Evolutionary conservation across 192 early-diverging fungal species (phyloP).

Genomic region (Coemansia sp.): DNA sequence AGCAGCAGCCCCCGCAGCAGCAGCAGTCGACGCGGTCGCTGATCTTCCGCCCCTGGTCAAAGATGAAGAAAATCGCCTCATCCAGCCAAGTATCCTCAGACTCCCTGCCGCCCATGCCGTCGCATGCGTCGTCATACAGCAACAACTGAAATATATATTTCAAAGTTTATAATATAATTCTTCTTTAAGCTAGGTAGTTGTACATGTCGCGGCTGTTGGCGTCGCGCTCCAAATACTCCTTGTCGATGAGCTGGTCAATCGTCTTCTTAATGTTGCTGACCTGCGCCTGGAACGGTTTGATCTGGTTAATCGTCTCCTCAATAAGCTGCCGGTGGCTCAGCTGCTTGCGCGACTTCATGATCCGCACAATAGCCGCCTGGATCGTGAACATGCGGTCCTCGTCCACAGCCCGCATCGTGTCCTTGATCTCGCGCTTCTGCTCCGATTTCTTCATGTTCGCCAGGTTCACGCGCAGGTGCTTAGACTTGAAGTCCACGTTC

Average conservation of each 20-base stretch:
- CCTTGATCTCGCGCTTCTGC: conserved; percentile 86
- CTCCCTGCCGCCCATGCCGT: conserved; percentile 36
- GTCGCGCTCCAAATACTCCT: conserved; percentile 88
- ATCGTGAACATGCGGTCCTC: conserved; percentile 91
- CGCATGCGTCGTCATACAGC: conserved; percentile 35
- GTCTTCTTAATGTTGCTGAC: conserved; percentile 93
- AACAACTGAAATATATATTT: conserved; percentile 3
- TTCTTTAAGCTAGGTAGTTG: conserved; percentile 67
- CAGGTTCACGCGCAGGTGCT: conserved; percentile 87
- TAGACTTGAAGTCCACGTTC: conserved; percentile 83
- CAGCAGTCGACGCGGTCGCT: conserved; percentile 35
- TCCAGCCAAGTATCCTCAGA: conserved; percentile 38
- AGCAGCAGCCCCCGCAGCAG: conserved; percentile 13
- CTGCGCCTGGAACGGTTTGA: conserved; percentile 88
- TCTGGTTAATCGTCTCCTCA: conserved; percentile 85
- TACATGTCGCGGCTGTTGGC: conserved; percentile 82
- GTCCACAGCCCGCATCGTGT: conserved; percentile 90
- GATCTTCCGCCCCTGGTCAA: conserved; percentile 51
- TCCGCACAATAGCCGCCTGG: conserved; percentile 98
- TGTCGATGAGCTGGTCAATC: conserved; percentile 92
- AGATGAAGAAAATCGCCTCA: conserved; percentile 51
- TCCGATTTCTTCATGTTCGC: conserved; percentile 84
- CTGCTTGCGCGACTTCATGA: conserved; percentile 97
- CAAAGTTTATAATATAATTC: background rate
- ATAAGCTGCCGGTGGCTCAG: conserved; percentile 84